Percentiles rank a stretch among this genome's conserved stretches.
Evolutionary conservation across 169 alveolate genomes (phyloP).

Genomic region (Babesia gibsoni): DNA sequence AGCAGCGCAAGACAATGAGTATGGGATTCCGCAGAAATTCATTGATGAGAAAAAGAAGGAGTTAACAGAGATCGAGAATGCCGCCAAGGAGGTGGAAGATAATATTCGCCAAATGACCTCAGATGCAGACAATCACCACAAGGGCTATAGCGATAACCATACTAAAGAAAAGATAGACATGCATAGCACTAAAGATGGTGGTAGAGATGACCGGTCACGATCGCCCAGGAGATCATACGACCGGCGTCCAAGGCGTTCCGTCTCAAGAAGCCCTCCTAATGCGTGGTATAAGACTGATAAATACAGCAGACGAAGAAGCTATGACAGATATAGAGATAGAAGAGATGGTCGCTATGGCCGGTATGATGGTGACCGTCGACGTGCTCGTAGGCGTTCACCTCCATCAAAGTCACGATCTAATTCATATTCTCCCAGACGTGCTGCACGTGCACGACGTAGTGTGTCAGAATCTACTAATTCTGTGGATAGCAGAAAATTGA

Average conservation of each 20-base stretch:
- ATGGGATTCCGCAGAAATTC: constrained; percentile 62
- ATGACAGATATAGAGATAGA: not conserved
- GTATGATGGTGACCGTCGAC: not conserved
- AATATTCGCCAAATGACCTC: not conserved
- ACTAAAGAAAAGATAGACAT: not conserved
- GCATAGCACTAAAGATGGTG: no score
- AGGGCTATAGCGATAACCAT: not conserved
- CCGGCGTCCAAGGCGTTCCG: not conserved
- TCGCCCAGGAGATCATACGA: no score
- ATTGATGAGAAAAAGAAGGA: constrained; percentile 57
- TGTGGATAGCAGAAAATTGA: no score
- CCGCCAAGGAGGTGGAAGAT: constrained; percentile 23
- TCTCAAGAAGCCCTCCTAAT: not conserved
- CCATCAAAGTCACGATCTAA: constrained; percentile 4
- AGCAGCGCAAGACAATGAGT: constrained; percentile 60
- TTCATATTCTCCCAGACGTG: not conserved
- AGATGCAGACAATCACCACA: not conserved
- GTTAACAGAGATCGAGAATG: constrained; percentile 1
- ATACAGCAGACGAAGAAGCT: not conserved
- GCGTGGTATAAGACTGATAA: not conserved
- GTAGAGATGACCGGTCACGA: no score
- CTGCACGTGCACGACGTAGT: not conserved
- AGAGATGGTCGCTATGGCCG: not conserved
- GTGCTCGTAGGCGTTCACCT: not conserved
- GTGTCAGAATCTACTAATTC: not conserved